phyloP scores from a whole-genome alignment of 768 basidiomycete genomes.

The Calvatia gigantea region DNA sequence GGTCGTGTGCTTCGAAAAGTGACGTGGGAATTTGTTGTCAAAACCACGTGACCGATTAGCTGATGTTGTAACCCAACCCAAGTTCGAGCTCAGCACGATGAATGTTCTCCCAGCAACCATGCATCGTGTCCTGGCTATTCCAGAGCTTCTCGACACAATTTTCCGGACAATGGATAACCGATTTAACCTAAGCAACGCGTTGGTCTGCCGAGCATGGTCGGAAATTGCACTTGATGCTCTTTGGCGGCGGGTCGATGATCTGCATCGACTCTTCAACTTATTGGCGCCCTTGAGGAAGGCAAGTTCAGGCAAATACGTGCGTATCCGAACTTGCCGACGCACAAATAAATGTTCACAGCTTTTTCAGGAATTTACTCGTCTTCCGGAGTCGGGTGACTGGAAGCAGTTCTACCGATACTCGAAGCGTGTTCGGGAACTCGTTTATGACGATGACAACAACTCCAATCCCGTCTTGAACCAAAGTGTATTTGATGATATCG shows the following conservation, averaged over 20 bases:
- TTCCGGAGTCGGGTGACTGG: conserved; percentile 17
- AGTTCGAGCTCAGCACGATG: neutral
- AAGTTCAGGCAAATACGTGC: neutral
- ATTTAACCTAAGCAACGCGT: conserved; percentile 14
- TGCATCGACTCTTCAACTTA: conserved; percentile 17
- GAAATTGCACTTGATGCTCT: conserved; percentile 18
- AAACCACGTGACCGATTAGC: too few species aligned
- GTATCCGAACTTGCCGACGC: neutral
- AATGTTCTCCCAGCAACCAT: neutral
- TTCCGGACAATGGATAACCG: conserved; percentile 16
- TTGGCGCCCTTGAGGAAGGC: conserved; percentile 14
- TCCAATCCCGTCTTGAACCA: neutral
- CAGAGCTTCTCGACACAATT: conserved; percentile 17
- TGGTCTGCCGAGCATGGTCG: conserved; percentile 19
- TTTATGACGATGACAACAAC: conserved; percentile 15
- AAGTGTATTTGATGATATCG: conserved; percentile 10
- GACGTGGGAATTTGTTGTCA: too few species aligned
- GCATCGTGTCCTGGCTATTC: conserved; percentile 15
- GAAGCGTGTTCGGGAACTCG: conserved; percentile 19
- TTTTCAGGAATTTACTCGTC: conserved; percentile 16
- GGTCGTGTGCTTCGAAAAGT: too few species aligned
- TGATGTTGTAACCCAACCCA: too few species aligned
- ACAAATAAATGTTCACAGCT: neutral
- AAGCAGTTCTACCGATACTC: conserved; percentile 19
- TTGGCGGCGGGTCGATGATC: conserved; percentile 20